Percentiles rank a stretch among this genome's conserved stretches.
Conservation (phyloP, 345 rosid genomes). For the Corymbia maculata region DNA sequence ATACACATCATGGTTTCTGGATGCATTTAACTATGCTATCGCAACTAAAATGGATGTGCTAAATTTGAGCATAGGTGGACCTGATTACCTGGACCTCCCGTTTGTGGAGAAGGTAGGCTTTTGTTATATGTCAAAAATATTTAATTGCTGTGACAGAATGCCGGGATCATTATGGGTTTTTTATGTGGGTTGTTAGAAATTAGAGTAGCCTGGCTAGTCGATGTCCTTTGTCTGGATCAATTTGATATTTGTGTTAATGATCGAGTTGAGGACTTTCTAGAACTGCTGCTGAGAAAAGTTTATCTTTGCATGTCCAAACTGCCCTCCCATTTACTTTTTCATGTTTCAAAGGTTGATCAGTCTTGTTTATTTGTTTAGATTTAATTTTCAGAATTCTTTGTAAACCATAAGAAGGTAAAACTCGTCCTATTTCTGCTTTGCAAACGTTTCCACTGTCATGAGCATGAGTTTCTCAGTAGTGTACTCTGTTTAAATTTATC, state of each 20-base stretch:
- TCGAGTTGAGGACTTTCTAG: neutral
- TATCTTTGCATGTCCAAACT: neutral
- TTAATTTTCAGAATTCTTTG: neutral
- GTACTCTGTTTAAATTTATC: neutral
- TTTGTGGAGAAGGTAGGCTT: constrained; percentile 84
- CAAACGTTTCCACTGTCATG: neutral
- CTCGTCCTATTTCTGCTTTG: neutral
- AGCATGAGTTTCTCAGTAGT: neutral
- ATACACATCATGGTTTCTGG: constrained; percentile 99
- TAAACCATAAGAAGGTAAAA: neutral
- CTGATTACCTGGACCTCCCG: constrained; percentile 97
- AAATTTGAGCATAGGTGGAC: constrained; percentile 98
- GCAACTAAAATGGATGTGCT: constrained; percentile 91
- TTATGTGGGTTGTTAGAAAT: neutral
- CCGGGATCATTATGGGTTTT: neutral
- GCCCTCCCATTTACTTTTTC: neutral
- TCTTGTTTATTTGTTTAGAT: neutral
- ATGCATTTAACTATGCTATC: constrained; percentile 95
- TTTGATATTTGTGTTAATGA: neutral
- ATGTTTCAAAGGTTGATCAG: neutral
- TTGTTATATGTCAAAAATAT: neutral
- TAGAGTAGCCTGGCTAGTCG: neutral
- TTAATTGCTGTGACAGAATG: neutral
- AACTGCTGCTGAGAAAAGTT: neutral
- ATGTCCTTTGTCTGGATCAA: neutral